These are phyloP conservation scores for Xylariaceae sp. DNA, from an alignment of 2,329 filamentous ascomycete species.

Conservation along the genomic window DNA sequence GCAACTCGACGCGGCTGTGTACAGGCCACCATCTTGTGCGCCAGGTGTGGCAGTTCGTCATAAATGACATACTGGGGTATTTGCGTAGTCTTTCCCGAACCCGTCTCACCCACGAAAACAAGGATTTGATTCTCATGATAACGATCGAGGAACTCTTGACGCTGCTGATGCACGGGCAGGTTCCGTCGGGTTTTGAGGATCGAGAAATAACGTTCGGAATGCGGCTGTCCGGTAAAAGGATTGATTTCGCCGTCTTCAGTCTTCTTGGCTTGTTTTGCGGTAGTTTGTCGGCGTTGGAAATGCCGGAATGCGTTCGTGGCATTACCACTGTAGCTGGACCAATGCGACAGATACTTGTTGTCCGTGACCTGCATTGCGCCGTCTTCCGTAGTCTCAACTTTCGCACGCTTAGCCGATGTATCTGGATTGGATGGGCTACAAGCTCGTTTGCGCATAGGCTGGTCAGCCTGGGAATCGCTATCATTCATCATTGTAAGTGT, in stretches of 20 bases:
- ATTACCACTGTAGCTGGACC: conserved; percentile 48
- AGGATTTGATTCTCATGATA: conserved; percentile 94
- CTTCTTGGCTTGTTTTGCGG: conserved; percentile 62
- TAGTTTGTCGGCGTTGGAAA: conserved; percentile 75
- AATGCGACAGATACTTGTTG: conserved; percentile 91
- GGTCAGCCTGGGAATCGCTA: conserved; percentile 18
- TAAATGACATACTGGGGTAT: conserved; percentile 97
- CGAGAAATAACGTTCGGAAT: conserved; percentile 81
- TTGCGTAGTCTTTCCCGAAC: conserved; percentile 98
- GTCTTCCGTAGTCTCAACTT: conserved; percentile 24
- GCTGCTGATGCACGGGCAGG: conserved; percentile 86
- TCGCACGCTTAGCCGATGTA: conserved; percentile 27
- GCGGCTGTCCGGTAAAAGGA: conserved; percentile 72
- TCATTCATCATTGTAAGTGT: conserved; percentile 18
- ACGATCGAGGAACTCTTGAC: conserved; percentile 85
- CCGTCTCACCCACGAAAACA: conserved; percentile 97
- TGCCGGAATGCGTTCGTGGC: conserved; percentile 48
- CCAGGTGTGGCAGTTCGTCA: conserved; percentile 85
- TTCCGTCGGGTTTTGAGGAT: conserved; percentile 80
- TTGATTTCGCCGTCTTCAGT: conserved; percentile 79
- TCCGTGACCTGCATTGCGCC: conserved; percentile 30
- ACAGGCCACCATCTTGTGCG: conserved; percentile 88
- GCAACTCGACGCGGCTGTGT: conserved; percentile 97
- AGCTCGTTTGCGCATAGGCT: conserved; percentile 25
- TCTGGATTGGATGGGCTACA: conserved; percentile 24